A percentile compares a stretch with the other conserved stretches of the same genome.
These are phyloP conservation scores for Protea cynaroides DNA, from an alignment of 164 flowering plant species.

Conservation along the genomic window DNA sequence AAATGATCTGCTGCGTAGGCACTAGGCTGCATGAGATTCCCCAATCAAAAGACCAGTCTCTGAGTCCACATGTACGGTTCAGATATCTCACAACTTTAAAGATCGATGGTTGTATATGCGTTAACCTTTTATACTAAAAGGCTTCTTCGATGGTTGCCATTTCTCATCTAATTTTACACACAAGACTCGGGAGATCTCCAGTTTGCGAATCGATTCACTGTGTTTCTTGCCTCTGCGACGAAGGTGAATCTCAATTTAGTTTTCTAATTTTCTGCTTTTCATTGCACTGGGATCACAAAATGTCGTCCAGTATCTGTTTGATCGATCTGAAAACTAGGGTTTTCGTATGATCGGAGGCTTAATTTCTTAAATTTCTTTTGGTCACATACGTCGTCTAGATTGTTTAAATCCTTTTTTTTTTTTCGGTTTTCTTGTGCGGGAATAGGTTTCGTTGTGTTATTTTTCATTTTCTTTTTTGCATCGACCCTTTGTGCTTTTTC, in stretches of 20 bases:
- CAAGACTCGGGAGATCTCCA: background rate
- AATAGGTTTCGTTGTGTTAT: background rate
- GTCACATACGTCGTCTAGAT: background rate
- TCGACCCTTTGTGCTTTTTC: background rate
- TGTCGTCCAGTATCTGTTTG: background rate
- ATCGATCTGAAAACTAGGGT: conserved; percentile 4
- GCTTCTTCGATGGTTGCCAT: conserved; percentile 7
- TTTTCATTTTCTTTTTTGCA: background rate
- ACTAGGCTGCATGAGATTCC: too few relatives aligned
- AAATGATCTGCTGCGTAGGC: too few relatives aligned
- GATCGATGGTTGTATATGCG: conserved; percentile 19
- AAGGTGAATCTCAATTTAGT: conserved; percentile 8
- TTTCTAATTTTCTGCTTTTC: background rate
- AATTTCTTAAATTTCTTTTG: background rate
- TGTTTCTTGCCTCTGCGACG: background rate
- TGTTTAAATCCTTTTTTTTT: background rate
- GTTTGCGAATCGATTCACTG: background rate
- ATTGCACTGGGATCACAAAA: background rate
- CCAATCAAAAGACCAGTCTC: too few relatives aligned
- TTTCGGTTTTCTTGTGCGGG: background rate
- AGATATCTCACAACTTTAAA: conserved; percentile 8
- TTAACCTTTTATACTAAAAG: background rate
- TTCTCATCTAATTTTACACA: background rate
- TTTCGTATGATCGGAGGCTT: background rate
- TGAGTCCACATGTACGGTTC: conserved; percentile 6